Evolutionary conservation across 441 rosid species (phyloP).

Genomic region (Adansonia grandidieri): DNA sequence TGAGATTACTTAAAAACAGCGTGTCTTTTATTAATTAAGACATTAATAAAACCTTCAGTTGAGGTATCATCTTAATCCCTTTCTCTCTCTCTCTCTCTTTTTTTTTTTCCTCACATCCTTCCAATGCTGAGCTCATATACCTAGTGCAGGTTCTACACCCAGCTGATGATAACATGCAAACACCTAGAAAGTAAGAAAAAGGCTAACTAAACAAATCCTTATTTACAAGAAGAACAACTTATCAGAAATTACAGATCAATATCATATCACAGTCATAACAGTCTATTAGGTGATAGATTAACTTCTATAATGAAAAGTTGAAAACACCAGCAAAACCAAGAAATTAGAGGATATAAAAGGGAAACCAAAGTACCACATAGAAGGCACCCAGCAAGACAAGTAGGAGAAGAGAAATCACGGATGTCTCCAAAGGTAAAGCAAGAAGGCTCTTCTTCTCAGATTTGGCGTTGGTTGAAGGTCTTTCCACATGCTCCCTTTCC

Average conservation of each 20-base stretch:
- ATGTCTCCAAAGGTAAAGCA: constrained; percentile 84
- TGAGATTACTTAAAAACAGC: not conserved
- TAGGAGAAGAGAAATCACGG: constrained; percentile 76
- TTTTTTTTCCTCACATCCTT: not conserved
- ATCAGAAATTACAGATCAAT: not conserved
- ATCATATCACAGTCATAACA: constrained; percentile 3
- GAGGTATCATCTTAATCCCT: not conserved
- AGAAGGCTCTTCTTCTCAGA: constrained; percentile 71
- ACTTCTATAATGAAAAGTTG: not conserved
- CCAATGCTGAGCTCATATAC: not conserved
- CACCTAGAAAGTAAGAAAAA: not conserved
- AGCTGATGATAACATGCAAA: not conserved
- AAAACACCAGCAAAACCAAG: constrained; percentile 18
- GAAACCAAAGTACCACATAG: constrained; percentile 80
- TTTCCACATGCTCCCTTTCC: constrained; percentile 66
- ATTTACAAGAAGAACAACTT: constrained; percentile 1
- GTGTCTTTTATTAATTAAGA: not conserved
- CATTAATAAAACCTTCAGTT: not conserved
- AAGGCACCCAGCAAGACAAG: constrained; percentile 92
- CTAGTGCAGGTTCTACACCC: constrained; percentile 9
- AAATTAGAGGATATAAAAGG: constrained; percentile 1
- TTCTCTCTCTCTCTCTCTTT: too few species aligned
- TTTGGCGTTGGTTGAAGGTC: constrained; percentile 54
- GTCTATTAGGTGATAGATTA: not conserved
- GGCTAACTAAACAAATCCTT: constrained; percentile 2